Evolutionary conservation across 2,329 filamentous ascomycete species (phyloP).

Genomic region (Mariannaea elegans): DNA sequence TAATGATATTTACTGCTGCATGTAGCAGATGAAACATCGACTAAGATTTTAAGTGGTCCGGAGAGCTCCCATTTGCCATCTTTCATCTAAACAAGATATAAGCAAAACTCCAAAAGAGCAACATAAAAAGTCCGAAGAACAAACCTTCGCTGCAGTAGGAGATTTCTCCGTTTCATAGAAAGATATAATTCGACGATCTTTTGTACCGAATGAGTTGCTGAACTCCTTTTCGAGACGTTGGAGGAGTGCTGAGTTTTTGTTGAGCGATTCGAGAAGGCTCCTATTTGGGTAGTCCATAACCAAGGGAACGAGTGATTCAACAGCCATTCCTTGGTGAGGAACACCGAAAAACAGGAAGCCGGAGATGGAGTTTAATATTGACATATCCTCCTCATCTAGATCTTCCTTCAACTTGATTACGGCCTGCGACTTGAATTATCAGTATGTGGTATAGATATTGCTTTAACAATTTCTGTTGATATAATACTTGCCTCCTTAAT

Average conservation of each 20-base stretch:
- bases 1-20: neutral
- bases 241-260: conserved; percentile 26
- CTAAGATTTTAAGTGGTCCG: neutral
- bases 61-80: conserved; percentile 4
- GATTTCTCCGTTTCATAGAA: conserved; percentile 26
- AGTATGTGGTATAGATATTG: neutral
- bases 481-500: neutral
- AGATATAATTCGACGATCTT: conserved; percentile 1
- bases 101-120: neutral
- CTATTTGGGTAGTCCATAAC: conserved; percentile 23
- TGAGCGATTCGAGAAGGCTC: conserved; percentile 26
- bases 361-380: neutral
- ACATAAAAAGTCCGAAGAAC: neutral
- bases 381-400: neutral
- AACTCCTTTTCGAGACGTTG: conserved; percentile 15
- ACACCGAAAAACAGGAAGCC: conserved; percentile 25
- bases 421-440: neutral
- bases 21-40: conserved; percentile 4
- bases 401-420: neutral
- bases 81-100: neutral
- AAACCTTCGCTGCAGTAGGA: conserved; percentile 14
- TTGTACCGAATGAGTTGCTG: neutral
- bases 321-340: conserved; percentile 27
- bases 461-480: too few relatives aligned
- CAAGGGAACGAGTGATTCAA: conserved; percentile 21